Percentiles rank a stretch among this genome's conserved stretches.
phyloP scores from a whole-genome alignment of 1,139 yeast species.

The Yamadazyma dushanensis region DNA sequence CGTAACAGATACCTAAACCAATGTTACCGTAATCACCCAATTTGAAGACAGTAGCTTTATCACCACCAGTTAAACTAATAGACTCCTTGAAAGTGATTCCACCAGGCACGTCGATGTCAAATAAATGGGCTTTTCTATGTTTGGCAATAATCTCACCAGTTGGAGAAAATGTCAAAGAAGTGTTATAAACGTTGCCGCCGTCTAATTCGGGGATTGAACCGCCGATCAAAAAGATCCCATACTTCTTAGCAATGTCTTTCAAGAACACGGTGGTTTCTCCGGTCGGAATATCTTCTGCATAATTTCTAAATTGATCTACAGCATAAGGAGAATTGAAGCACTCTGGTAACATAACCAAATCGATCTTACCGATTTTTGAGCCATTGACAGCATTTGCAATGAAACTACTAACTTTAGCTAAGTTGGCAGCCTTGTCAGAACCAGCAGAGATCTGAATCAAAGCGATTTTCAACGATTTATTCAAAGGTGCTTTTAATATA shows the following conservation, averaged over 20 bases:
- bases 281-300: constrained; percentile 72
- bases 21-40: constrained; percentile 71
- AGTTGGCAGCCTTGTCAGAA: constrained; percentile 59
- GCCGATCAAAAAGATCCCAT: constrained; percentile 69
- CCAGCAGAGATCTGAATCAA: constrained; percentile 78
- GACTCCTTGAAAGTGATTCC: constrained; percentile 88
- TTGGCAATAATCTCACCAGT: constrained; percentile 75
- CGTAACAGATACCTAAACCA: constrained; percentile 92
- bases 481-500: constrained; percentile 33
- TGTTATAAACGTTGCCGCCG: constrained; percentile 67
- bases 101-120: constrained; percentile 88
- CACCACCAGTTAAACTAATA: constrained; percentile 71
- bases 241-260: constrained; percentile 60
- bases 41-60: constrained; percentile 73
- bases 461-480: constrained; percentile 58
- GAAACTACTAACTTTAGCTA: constrained; percentile 50
- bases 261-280: constrained; percentile 70
- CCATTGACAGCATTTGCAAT: constrained; percentile 51
- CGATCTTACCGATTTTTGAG: constrained; percentile 48
- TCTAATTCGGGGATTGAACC: constrained; percentile 87
- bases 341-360: constrained; percentile 77
- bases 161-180: constrained; percentile 73
- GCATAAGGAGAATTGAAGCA: constrained; percentile 96
- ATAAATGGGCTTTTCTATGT: constrained; percentile 86
- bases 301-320: constrained; percentile 79